A percentile compares a stretch with the other conserved stretches of the same genome.
These are phyloP conservation scores for Microsporum audouinii DNA, from an alignment of 2,329 filamentous ascomycete genomes.

Conservation along the genomic window DNA sequence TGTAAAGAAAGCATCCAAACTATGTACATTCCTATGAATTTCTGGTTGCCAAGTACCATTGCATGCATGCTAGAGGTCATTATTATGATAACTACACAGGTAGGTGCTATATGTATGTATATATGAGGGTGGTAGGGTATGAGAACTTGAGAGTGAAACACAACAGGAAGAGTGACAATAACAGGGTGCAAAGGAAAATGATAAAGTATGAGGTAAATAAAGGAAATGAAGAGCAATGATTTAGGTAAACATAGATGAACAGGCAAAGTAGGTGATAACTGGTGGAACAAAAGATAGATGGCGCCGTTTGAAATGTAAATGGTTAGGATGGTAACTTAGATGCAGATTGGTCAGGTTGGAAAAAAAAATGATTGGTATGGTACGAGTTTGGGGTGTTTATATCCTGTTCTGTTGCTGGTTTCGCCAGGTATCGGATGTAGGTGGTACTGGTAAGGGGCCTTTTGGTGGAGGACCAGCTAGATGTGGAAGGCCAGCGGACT, in stretches of 20 bases:
- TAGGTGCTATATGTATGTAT: background rate
- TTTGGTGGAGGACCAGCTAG: slow-evolving; percentile 49
- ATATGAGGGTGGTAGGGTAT: background rate
- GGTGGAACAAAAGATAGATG: background rate
- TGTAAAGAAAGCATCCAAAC: background rate
- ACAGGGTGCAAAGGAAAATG: background rate
- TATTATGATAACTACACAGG: slow-evolving; percentile 3
- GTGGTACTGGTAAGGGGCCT: slow-evolving; percentile 50
- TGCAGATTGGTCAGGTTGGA: background rate
- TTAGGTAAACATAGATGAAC: background rate
- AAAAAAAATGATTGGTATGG: too few species aligned
- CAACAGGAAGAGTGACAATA: background rate
- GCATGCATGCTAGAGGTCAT: slow-evolving; percentile 4
- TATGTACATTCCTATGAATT: slow-evolving; percentile 2
- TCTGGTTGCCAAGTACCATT: slow-evolving; percentile 4
- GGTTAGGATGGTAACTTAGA: background rate
- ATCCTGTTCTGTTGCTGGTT: slow-evolving; percentile 2
- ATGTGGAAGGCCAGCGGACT: slow-evolving; percentile 53
- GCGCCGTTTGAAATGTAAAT: background rate
- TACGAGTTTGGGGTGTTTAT: background rate
- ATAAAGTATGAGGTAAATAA: background rate
- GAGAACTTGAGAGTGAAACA: background rate
- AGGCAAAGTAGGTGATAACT: background rate
- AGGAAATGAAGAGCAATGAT: background rate
- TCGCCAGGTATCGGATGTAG: slow-evolving; percentile 13